A percentile compares a stretch with the other conserved stretches of the same genome.
phyloP scores from a whole-genome alignment of 805 yeast genomes.

The Starmerella stellata region DNA sequence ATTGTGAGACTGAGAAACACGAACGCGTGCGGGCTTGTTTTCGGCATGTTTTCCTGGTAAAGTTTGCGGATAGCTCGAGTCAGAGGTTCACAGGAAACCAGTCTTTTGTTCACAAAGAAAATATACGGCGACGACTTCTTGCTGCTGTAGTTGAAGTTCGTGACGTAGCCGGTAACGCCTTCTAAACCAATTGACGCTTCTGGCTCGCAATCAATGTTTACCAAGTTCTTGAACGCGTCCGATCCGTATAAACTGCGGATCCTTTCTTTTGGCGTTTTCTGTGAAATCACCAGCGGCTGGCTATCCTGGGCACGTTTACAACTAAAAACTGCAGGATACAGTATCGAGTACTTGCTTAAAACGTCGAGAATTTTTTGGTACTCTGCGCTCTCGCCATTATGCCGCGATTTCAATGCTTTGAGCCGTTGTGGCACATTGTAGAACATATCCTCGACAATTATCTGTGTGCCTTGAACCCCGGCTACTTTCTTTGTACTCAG shows the following conservation, averaged over 20 bases:
- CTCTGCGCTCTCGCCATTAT: conserved; percentile 40
- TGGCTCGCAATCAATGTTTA: conserved; percentile 18
- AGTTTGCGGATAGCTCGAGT: conserved; percentile 46
- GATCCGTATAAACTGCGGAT: conserved; percentile 60
- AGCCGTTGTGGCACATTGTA: conserved; percentile 71
- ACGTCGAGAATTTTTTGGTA: conserved; percentile 62
- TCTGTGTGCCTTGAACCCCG: conserved; percentile 72
- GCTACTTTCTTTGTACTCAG: conserved; percentile 48
- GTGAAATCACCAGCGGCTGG: conserved; percentile 40
- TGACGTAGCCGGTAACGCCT: conserved; percentile 39
- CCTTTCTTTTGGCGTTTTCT: conserved; percentile 39
- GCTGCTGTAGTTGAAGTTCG: conserved; percentile 52
- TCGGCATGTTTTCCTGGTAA: conserved; percentile 54
- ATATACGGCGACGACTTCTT: conserved; percentile 52
- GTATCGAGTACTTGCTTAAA: conserved; percentile 66
- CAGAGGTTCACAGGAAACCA: conserved; percentile 69
- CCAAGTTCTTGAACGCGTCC: conserved; percentile 43
- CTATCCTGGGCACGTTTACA: conserved; percentile 69
- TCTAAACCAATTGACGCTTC: conserved; percentile 30
- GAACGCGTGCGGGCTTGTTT: conserved; percentile 51
- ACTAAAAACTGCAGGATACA: conserved; percentile 45
- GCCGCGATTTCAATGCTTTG: conserved; percentile 30
- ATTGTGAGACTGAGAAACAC: conserved; percentile 55
- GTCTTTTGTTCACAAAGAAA: conserved; percentile 68
- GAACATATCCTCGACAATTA: conserved; percentile 72